phyloP scores from a whole-genome alignment of 1,139 yeast species.

The Candida sp. region DNA sequence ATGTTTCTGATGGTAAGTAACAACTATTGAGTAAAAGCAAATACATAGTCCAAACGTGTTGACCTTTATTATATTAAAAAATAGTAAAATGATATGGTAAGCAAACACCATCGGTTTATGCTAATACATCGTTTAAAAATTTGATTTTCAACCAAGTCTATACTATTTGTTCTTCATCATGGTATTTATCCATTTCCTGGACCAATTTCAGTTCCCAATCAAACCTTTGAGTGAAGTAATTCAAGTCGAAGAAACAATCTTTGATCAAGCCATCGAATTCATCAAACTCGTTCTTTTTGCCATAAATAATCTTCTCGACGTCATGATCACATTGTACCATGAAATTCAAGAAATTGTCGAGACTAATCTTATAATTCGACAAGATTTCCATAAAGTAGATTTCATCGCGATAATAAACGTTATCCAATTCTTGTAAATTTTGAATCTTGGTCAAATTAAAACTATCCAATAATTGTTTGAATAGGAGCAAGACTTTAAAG shows the following conservation, averaged over 20 bases:
- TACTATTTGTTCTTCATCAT: no score
- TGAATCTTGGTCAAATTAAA: slow-evolving; percentile 1
- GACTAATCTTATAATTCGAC: not conserved
- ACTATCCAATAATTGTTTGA: not conserved
- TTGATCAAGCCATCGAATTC: slow-evolving; percentile 11
- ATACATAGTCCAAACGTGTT: no score
- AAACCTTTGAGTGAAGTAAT: slow-evolving; percentile 12
- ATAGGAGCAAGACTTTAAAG: not conserved
- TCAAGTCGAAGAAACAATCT: slow-evolving; percentile 13
- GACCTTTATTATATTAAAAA: no score
- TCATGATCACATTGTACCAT: slow-evolving; percentile 7
- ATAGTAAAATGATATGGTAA: no score
- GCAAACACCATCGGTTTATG: no score
- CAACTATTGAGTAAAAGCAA: no score
- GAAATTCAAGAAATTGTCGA: slow-evolving; percentile 1
- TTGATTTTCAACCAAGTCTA: no score
- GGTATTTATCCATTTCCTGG: not conserved
- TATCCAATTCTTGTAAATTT: slow-evolving; percentile 1
- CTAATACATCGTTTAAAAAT: no score
- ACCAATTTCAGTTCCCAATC: slow-evolving; percentile 7
- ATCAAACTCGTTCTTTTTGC: slow-evolving; percentile 10
- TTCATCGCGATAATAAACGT: slow-evolving; percentile 11
- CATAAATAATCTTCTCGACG: slow-evolving; percentile 6
- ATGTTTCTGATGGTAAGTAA: no score
- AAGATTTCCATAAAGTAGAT: slow-evolving; percentile 11